Evolutionary conservation across 345 rosid genomes (phyloP), one percentile per base, ranked within the genome.

Genomic region (Melastoma malabathricum): DNA sequence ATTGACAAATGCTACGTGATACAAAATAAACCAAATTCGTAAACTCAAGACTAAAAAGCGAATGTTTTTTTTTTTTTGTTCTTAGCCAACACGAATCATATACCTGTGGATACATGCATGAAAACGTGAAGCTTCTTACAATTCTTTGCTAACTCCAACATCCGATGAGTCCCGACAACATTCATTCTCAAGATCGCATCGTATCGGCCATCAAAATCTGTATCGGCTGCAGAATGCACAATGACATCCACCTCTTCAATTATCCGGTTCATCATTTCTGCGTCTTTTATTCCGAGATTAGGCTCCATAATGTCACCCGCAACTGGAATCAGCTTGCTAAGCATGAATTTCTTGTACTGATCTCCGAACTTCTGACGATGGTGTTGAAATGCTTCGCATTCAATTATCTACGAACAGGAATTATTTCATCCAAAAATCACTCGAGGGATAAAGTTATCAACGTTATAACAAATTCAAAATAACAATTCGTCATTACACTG

Each of bases 191-290:
- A 29, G 31, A 67, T 43, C 10, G 50, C 51, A 13, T 73, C 74
- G 8, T 46, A 55, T 55, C 65, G 55, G 27, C 48, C 59, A 27
- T 54, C 54, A 3, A 61, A 55, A 16, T 49, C 39, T 1, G 67
- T 66, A 43, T 23, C 56, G 23, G 75, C 75, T 52, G 68, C 71
- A 1, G 75, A 70, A 45, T 63, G 59, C 15, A 71, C 14, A 8
- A 71, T 67, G 4, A 71, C 69, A 50, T 71, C 72, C 6, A 67
- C 47, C 23, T 59, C 61, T 48, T 38, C 38, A 4, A 59, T 43
- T 6, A 71, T 55, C 47, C 10, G 44, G 10, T 13, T 6, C 20
- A 29, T 10, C 17, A 18, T 18, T 14, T 60, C 15, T 13, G 13
- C 10, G 6, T 60, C 48, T 29, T 31, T 13, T 47, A 64, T 60